These are phyloP conservation scores for Kodamaea lidongshanica DNA, from an alignment of 805 yeast species.

Conservation along the genomic window DNA sequence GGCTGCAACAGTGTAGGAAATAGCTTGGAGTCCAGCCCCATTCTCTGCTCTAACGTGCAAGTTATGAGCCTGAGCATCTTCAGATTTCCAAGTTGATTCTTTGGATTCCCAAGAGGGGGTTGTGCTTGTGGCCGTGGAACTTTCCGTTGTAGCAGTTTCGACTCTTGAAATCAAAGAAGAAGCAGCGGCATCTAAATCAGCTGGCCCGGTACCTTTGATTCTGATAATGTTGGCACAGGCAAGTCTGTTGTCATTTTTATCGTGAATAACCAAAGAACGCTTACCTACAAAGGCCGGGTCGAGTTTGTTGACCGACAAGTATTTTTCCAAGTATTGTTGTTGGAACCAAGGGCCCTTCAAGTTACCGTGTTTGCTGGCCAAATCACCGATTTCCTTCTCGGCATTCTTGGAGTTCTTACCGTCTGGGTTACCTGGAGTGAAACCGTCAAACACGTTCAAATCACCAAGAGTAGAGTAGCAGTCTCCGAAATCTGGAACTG, in stretches of 20 bases:
- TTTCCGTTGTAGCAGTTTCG: too few relatives aligned
- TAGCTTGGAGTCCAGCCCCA: too few relatives aligned
- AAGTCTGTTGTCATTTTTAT: conserved; percentile 24
- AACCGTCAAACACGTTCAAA: conserved; percentile 35
- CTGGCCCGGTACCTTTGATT: conserved; percentile 4
- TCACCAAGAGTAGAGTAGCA: conserved; percentile 28
- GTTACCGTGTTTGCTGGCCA: conserved; percentile 33
- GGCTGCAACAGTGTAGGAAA: too few relatives aligned
- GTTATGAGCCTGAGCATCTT: too few relatives aligned
- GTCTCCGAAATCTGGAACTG: conserved; percentile 23
- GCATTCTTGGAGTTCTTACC: conserved; percentile 8
- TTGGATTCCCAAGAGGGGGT: too few relatives aligned
- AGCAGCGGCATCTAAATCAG: too few relatives aligned
- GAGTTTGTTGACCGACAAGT: conserved; percentile 18
- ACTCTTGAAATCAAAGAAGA: too few relatives aligned
- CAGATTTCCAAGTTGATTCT: too few relatives aligned
- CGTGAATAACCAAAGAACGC: conserved; percentile 34
- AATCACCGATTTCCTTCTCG: conserved; percentile 31
- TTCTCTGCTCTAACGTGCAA: too few relatives aligned
- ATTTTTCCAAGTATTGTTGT: conserved; percentile 17
- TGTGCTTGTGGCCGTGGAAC: too few relatives aligned
- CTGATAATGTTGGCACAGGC: conserved; percentile 34
- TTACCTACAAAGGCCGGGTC: conserved; percentile 18
- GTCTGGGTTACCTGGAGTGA: conserved; percentile 16
- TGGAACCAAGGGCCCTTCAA: conserved; percentile 20